Base-by-base conservation (phyloP, 768 basidiomycete genomes). In the Galerina marginata region DNA sequence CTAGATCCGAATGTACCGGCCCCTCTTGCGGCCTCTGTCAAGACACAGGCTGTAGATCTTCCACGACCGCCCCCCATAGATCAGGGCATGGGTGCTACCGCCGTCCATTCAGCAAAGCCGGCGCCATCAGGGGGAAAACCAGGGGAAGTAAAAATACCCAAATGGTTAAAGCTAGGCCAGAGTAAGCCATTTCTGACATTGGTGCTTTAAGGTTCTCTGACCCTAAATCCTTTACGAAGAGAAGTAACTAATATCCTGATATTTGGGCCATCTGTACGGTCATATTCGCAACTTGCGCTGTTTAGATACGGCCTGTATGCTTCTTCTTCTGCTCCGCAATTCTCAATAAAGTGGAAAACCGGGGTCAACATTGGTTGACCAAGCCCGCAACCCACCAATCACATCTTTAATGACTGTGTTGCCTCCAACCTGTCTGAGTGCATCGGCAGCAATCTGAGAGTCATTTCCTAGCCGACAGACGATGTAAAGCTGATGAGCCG, bases 401-500 rank as follows among this genome's bases (percentile, higher is more conserved):
- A 96, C 80, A 73, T 96, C 91, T 66, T 78, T 84, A 15, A 91
- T 77, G 38, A 76, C 66, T 5, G 60, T 50, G 6, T 69, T 60
- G 2, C 53, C 68, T 12, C 69, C 65, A 7, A 74, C 77, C 15
- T 67, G 69, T 57, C 83, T 73, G 16, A 93, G 68, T 5, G 87
- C 86, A 38, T 86, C 79, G 0, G 87, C 95, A 33, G 95, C 96
- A 16, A 93, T 83, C 71, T 94, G 92, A 1, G 94, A 96, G 72
- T 98, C 96, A 68, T 98, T 99, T 4, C 96, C 96, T 20, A 94
- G 79, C 33, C 93, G 83, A 74, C 96, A 99, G 26, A 97, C 74
- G 15, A 97, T 76, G 60, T 87, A 87, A 6, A 78, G 77, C 9
- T 78, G 72, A 9, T 64, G 70, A 16, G 61, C 54, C 26, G 59